phyloP scores from a whole-genome alignment of 2,329 filamentous ascomycete genomes.

The Neurospora sp. region DNA sequence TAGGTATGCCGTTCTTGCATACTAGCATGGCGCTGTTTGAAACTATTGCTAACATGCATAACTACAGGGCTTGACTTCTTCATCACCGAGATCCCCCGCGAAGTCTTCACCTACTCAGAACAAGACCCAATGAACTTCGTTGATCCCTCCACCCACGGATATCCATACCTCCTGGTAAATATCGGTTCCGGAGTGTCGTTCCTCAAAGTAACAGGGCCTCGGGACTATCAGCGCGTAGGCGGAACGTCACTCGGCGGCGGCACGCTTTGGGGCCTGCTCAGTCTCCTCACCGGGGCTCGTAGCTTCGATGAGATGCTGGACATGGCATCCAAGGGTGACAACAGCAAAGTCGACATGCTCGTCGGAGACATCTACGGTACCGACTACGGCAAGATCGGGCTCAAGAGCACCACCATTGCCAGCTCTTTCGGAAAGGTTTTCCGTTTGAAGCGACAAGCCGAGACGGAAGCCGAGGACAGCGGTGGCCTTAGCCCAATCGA shows the following conservation, averaged over 20 bases:
- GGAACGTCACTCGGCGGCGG: slow-evolving; percentile 91
- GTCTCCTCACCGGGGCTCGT: slow-evolving; percentile 81
- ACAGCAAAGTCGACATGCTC: slow-evolving; percentile 87
- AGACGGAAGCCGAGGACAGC: slow-evolving; percentile 66
- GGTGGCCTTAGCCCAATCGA: slow-evolving; percentile 32
- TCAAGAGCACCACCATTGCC: slow-evolving; percentile 92
- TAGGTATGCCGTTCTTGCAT: slow-evolving; percentile 47
- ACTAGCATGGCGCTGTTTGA: neutral
- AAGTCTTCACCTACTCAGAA: slow-evolving; percentile 96
- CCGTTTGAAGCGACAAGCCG: slow-evolving; percentile 78
- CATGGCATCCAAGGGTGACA: slow-evolving; percentile 85
- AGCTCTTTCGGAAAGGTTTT: slow-evolving; percentile 97
- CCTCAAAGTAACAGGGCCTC: slow-evolving; percentile 89
- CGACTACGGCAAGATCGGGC: slow-evolving; percentile 89
- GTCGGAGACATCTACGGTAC: slow-evolving; percentile 97
- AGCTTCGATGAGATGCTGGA: slow-evolving; percentile 98
- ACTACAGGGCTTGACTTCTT: slow-evolving; percentile 79
- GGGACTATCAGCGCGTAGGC: slow-evolving; percentile 80
- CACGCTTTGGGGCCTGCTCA: slow-evolving; percentile 94
- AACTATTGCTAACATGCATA: slow-evolving; percentile 22
- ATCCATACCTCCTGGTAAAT: slow-evolving; percentile 95
- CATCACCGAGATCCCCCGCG: slow-evolving; percentile 92
- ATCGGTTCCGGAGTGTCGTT: slow-evolving; percentile 96
- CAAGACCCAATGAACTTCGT: slow-evolving; percentile 84
- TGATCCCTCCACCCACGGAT: slow-evolving; percentile 67